Evolutionary conservation across 495 filamentous ascomycete genomes (phyloP), one percentile per base, ranked within the genome.

Genomic region (Podospora bellae-mahoneyi): DNA sequence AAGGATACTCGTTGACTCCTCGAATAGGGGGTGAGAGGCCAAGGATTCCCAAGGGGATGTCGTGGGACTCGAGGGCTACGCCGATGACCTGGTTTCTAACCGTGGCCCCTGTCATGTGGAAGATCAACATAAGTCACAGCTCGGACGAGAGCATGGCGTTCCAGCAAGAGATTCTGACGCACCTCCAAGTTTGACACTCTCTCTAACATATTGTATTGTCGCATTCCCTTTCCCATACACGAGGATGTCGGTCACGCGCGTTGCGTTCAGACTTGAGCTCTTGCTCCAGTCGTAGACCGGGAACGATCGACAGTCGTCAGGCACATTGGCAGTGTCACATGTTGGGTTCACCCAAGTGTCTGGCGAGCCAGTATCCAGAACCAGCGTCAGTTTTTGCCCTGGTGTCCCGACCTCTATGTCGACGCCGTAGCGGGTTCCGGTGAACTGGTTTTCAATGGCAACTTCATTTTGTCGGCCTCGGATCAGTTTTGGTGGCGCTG

Each of bases 1-100:
- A 92, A 16, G 85, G 74, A 70, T 95, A 95, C 2, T 84, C 72
- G 30, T 80, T 80, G 30, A 79, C 78, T 19, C 74, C 65, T 34
- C 81, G 77, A 18, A 83, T 76, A 66, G 83, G 87, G 7, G 79
- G 90, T 16, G 79, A 80, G 56, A 96, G 86, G 23, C 92, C 92
- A 39, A 96, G 75, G 48, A 96, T 90, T 60, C 91, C 91, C 72
- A 89, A 85, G 79, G 76, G 75, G 64, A 83, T 80, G 28, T 75
- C 69, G 58, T 75, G 66, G 5, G 78, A 79, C 4, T 74, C 68
- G 44, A 72, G 68, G n/a, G 73, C 76, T 44, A 83, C 71, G 60
- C 82, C 82, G 58, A 84, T 79, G 65, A 80, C 74, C 64, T 83
- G 78, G 23, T 71, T 32, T 48, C 68, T 66, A 62, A 84, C 70